These are phyloP conservation scores for Rhododendron mucronatum DNA, from an alignment of 148 eudicot species.

Conservation along the genomic window DNA sequence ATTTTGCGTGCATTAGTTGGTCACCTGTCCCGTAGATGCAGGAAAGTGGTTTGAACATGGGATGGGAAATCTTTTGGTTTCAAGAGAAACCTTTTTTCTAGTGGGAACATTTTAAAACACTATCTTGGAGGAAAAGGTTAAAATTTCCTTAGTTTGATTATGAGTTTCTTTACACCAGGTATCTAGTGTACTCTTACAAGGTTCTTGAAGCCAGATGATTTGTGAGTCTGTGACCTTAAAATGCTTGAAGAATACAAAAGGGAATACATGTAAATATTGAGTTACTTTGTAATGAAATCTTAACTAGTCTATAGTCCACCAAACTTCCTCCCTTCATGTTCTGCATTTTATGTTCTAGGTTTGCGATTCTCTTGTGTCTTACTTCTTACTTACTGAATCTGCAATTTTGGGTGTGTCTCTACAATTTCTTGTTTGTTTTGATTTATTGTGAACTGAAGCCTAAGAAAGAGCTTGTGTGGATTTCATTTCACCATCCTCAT, in stretches of 20 bases:
- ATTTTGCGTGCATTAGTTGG: background rate
- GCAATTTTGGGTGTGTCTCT: background rate
- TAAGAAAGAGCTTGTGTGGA: background rate
- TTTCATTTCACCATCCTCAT: background rate
- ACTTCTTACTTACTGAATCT: slow-evolving; percentile 1
- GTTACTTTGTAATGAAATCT: background rate
- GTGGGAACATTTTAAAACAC: background rate
- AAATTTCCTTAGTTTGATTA: background rate
- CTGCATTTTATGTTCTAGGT: background rate
- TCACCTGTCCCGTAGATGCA: background rate
- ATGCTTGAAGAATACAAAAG: background rate
- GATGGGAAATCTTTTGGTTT: background rate
- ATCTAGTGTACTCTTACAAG: background rate
- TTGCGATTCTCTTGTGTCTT: background rate
- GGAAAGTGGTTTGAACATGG: background rate
- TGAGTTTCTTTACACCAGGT: background rate
- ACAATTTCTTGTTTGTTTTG: background rate
- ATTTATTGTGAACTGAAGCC: background rate
- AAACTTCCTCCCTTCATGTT: background rate
- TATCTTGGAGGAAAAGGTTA: background rate
- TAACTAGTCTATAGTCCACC: background rate
- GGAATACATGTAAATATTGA: background rate
- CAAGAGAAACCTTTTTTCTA: background rate
- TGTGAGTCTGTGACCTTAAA: background rate
- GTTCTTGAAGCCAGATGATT: slow-evolving; percentile 1